Evolutionary conservation across 331 rosid species (phyloP), one percentile per base, ranked within the genome.

Genomic region (Malus hybrid): DNA sequence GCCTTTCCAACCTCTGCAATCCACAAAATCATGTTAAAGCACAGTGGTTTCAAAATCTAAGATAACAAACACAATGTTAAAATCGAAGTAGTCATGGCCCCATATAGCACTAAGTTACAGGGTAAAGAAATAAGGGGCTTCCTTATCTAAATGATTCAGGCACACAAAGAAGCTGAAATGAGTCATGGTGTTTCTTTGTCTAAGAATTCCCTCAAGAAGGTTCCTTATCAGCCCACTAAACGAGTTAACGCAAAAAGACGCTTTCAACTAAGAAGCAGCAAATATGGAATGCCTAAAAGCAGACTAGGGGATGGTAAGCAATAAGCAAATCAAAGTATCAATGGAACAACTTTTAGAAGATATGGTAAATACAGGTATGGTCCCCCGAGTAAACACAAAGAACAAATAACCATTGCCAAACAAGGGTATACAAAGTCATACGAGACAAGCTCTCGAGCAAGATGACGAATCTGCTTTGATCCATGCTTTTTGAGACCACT

Each of bases 1-100:
- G 36, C 70, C 80, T 70, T 88, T 95, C 99, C 99, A 95, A 34
- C 65, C 87, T 63, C 98, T 93, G 80, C 81, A 84, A 67, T 74
- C 64, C 52, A 69, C 27, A 80, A 78, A 50, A 56, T 62, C 34
- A 29, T 32, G 68, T 83, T 69, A 88, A 81, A 65, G 65, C 13
- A 24, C 50, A 29, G 44, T 13, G 65, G 44, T 64, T 64, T 32
- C 69, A 64, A 31, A 66, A 65, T 50, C 27, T 70, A 20, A 67
- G 31, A 62, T 13, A 62, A 14, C 36, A 62, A 62, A 28, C 8
- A 13, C 19, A 24, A 27, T 5, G 36, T 24, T 62, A 62, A 59
- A 29, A 31, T 64, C 24, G 12, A 31, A 64, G 44, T 11, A 13
- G 12, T 15, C 6, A 32, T 64, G 24, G 0, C 33, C 68, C 44